Conservation (phyloP, 495 filamentous ascomycete genomes). For the Articulospora tetracladia region DNA sequence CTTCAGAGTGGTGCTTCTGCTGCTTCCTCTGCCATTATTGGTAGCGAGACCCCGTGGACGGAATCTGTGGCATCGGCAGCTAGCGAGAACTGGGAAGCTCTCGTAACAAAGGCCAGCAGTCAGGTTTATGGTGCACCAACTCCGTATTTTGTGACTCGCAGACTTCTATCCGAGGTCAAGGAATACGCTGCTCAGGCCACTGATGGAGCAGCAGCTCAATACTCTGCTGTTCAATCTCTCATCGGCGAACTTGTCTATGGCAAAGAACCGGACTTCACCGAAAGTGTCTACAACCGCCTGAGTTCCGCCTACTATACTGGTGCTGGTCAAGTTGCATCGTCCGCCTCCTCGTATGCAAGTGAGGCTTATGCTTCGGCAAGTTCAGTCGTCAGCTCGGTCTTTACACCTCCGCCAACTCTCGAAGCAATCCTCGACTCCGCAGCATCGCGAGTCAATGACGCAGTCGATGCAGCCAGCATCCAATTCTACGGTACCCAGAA, state of each 20-base stretch:
- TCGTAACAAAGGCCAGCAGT: conserved; percentile 63
- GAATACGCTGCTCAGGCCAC: conserved; percentile 52
- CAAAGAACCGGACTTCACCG: conserved; percentile 77
- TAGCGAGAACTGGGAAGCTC: conserved; percentile 53
- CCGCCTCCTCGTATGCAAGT: conserved; percentile 51
- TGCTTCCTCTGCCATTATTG: conserved; percentile 15
- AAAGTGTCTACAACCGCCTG: conserved; percentile 72
- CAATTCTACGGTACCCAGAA: conserved; percentile 58
- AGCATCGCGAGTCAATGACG: conserved; percentile 51
- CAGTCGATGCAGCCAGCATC: conserved; percentile 54
- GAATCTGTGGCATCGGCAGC: conserved; percentile 26
- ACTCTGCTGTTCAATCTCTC: conserved; percentile 64
- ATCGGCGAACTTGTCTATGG: conserved; percentile 74
- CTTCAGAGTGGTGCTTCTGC: conserved; percentile 21
- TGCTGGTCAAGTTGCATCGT: conserved; percentile 35
- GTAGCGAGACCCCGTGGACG: conserved; percentile 23
- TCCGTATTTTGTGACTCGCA: conserved; percentile 51
- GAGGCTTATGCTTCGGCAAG: conserved; percentile 57
- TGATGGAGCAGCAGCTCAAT: conserved; percentile 52
- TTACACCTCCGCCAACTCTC: conserved; percentile 54
- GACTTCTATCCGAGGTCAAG: conserved; percentile 38
- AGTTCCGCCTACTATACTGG: conserved; percentile 53
- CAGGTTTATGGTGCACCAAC: conserved; percentile 72
- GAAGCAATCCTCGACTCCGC: conserved; percentile 56
- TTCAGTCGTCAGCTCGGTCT: conserved; percentile 43